Evolutionary conservation across 2,329 filamentous ascomycete genomes (phyloP), one percentile per base, ranked within the genome.

Genomic region (Clonostachys solani): DNA sequence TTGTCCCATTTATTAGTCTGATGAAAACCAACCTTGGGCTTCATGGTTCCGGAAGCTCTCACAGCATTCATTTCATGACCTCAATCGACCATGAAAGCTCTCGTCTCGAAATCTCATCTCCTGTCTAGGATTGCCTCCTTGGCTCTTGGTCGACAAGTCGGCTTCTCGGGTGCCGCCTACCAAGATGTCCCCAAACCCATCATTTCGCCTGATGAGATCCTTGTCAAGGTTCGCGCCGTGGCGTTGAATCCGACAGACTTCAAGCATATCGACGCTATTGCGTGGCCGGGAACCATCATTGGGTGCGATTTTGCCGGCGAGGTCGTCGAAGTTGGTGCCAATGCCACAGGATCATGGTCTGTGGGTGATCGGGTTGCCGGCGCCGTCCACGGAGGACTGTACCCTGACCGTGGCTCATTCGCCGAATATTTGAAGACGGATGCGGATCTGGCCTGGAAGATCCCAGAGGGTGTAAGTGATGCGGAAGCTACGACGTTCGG

Each of bases 181-280:
- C 13, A 44, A 29, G 34, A 52, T 16, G 33, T 50, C 3, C 44
- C 48, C 46, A 47, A 46, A 16, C 50, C 50, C 5, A 46, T 43
- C 15, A 52, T 56, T 29, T 37, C 40, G n/a, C 35, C 23, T 19
- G 43, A 52, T 17, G 54, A 61, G 43, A 51, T 63, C 36, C 47
- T 63, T 29, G 56, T 65, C 45, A 56, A 56, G 41, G 60, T 60
- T 46, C 52, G 50, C 18, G 56, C 60, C 13, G 55, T 66, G 7
- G 61, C 60, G 13, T 52, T 66, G 16, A 66, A 65, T 60, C 49
- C 57, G 50, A 47, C 63, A 6, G 62, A 67, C 50, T 59, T 56
- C 41, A 55, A 55, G 38, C 61, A 62, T 37, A 50, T 69, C 33
- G 50, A 56, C 43, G 15, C 42, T 16, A 42, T 65, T 40, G 61